Percentiles rank a stretch among this genome's conserved stretches.
These are phyloP conservation scores for Fusarium sp. DNA, from an alignment of 2,329 filamentous ascomycete species.

Conservation along the genomic window DNA sequence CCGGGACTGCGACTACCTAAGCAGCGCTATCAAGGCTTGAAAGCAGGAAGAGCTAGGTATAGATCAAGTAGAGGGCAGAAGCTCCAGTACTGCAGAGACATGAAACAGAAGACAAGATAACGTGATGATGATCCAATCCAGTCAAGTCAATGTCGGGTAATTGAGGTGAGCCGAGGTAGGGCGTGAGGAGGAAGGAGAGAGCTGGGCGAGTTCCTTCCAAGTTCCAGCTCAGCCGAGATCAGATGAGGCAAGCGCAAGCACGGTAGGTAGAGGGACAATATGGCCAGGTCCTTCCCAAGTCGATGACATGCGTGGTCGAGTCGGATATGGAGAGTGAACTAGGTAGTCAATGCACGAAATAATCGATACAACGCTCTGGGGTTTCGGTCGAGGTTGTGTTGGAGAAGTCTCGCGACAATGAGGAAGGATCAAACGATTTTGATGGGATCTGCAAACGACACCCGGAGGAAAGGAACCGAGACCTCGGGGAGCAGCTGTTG, in stretches of 20 bases:
- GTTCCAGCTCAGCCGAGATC: constrained; percentile 29
- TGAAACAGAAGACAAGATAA: constrained; percentile 26
- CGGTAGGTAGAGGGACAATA: not conserved
- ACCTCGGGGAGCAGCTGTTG: constrained; percentile 33
- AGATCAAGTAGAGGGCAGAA: constrained; percentile 22
- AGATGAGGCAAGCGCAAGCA: constrained; percentile 16
- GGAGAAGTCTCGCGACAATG: constrained; percentile 6
- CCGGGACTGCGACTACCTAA: constrained; percentile 31
- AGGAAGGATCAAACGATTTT: constrained; percentile 14
- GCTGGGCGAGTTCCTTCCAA: constrained; percentile 15
- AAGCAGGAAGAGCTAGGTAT: constrained; percentile 17
- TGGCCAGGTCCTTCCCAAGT: constrained; percentile 19
- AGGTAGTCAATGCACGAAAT: constrained; percentile 6
- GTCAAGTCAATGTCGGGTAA: constrained; percentile 31
- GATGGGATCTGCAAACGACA: constrained; percentile 35
- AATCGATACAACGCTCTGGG: constrained; percentile 5
- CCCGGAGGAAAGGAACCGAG: constrained; percentile 43
- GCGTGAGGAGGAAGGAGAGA: constrained; percentile 28
- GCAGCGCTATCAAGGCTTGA: constrained; percentile 24
- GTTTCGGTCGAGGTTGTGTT: constrained; percentile 7
- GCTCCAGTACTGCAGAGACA: constrained; percentile 46
- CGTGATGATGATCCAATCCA: constrained; percentile 13
- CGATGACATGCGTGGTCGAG: constrained; percentile 14
- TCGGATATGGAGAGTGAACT: not conserved
- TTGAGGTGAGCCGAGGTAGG: constrained; percentile 27